Evolutionary conservation across 352 stramenopile species (phyloP).

Genomic region (Pythium biforme): DNA sequence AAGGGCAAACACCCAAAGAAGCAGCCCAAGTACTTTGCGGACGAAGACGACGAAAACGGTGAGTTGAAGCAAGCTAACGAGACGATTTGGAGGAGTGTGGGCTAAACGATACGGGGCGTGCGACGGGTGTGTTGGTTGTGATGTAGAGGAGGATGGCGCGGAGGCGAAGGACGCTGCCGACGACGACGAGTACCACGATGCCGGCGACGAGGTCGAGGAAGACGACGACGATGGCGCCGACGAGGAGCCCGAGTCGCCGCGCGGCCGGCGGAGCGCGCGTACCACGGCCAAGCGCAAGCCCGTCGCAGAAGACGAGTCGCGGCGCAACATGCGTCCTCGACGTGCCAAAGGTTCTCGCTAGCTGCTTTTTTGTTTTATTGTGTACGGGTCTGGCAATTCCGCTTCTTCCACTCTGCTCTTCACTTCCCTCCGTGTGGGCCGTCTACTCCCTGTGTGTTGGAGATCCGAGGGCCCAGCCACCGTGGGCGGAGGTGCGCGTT

Average conservation of each 20-base stretch:
- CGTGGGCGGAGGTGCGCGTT: slow-evolving; percentile 8
- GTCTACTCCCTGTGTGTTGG: slow-evolving; percentile 3
- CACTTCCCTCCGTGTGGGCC: background rate
- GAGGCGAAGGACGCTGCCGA: slow-evolving; percentile 21
- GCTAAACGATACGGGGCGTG: too few relatives aligned
- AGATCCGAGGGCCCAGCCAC: slow-evolving; percentile 9
- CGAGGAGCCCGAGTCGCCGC: slow-evolving; percentile 22
- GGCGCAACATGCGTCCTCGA: slow-evolving; percentile 23
- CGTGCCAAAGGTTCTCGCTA: slow-evolving; percentile 33
- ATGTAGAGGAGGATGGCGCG: slow-evolving; percentile 2
- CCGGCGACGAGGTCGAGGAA: slow-evolving; percentile 15
- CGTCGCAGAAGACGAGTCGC: slow-evolving; percentile 8
- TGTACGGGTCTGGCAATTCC: slow-evolving; percentile 8
- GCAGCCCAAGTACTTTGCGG: slow-evolving; percentile 9
- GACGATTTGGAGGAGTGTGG: background rate
- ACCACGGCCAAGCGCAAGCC: slow-evolving; percentile 26
- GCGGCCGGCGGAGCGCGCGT: slow-evolving; percentile 23
- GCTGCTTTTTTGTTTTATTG: slow-evolving; percentile 17
- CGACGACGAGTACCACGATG: slow-evolving; percentile 22
- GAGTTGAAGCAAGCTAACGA: background rate
- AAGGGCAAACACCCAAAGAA: slow-evolving; percentile 28
- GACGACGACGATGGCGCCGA: slow-evolving; percentile 24
- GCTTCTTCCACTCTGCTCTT: background rate
- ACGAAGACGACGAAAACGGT: slow-evolving; percentile 13
- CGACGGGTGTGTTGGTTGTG: background rate